Evolutionary conservation across 108 stramenopile species (phyloP), one percentile per base, ranked within the genome.

Genomic region (Chaetoceros muelleri): DNA sequence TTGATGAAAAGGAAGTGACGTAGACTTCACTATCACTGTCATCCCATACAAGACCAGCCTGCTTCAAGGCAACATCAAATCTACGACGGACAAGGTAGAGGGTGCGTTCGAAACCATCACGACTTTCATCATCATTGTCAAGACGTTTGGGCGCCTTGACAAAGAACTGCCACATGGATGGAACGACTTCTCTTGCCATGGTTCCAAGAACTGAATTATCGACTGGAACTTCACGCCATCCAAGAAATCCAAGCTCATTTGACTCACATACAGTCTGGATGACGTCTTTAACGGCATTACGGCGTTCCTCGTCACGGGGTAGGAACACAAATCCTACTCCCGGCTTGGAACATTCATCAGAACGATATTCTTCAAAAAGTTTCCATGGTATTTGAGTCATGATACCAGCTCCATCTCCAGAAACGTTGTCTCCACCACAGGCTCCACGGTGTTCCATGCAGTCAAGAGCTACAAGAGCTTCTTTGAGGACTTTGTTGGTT

Each of bases 301-400:
- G 68, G n/a, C 82, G 74, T 21, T 62, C 73, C 17, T 68, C 80
- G 28, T 93, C 77, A n/a, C 73, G 82, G 2, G 96, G 95, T 13
- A 95, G 62, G 73, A 97, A 96, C 47, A 96, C 56, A 82, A 93
- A 95, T 20, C 95, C 96, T 30, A 93, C 91, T 44, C 91, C 87
- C 18, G 90, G 90, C 55, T 81, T 60, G 3, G 76, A 79, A 49
- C 84, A 80, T 47, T 61, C 47, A 13, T 84, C 78, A 13, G 79
- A 76, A 20, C 69, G 57, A 57, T 70, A 92, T 30, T 84, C 76
- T 1, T 58, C 48, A 52, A 88, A 84, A 30, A 99, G 79, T 48
- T 82, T 82, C 91, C 95, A 93, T 17, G 98, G 98, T 40, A 99
- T 88, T 61, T 85, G 84, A 22, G 95, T 95, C 84, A 97, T 92